Conservation (phyloP, 78 protist species). For the Abeoforma whisleri region DNA sequence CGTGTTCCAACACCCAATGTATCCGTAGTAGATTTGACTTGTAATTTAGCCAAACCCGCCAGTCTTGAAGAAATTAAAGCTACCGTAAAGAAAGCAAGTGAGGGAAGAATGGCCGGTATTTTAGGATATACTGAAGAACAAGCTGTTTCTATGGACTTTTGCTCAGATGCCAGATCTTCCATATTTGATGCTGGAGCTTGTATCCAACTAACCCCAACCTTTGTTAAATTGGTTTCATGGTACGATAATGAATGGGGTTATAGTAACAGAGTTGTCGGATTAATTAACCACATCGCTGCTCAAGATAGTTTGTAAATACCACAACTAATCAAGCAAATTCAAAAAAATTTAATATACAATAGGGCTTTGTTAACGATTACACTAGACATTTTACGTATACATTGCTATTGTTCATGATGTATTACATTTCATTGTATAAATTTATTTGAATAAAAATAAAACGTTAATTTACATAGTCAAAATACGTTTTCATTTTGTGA, state of each 20-base stretch:
- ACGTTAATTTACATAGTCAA: too few species aligned
- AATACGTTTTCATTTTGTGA: too few species aligned
- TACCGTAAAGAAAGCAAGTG: slow-evolving; percentile 71
- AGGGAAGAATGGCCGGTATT: slow-evolving; percentile 65
- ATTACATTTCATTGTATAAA: too few species aligned
- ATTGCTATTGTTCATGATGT: too few species aligned
- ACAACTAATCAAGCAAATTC: too few species aligned
- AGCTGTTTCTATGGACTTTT: slow-evolving; percentile 89
- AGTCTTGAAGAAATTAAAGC: slow-evolving; percentile 79
- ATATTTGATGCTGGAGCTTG: slow-evolving; percentile 94
- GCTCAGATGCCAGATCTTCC: slow-evolving; percentile 76
- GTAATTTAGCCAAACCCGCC: slow-evolving; percentile 69
- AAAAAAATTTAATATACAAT: too few species aligned
- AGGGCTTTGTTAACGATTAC: too few species aligned
- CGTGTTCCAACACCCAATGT: slow-evolving; percentile 97
- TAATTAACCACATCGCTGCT: slow-evolving; percentile 53
- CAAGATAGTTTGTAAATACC: too few species aligned
- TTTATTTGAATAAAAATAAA: too few species aligned
- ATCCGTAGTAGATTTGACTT: slow-evolving; percentile 96
- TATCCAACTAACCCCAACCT: slow-evolving; percentile 79
- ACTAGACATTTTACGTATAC: too few species aligned
- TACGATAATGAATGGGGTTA: slow-evolving; percentile 98
- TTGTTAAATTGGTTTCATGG: slow-evolving; percentile 95
- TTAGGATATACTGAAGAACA: slow-evolving; percentile 90
- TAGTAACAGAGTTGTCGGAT: slow-evolving; percentile 87